phyloP scores from a whole-genome alignment of 352 stramenopile genomes.

The Globisporangium nunn region DNA sequence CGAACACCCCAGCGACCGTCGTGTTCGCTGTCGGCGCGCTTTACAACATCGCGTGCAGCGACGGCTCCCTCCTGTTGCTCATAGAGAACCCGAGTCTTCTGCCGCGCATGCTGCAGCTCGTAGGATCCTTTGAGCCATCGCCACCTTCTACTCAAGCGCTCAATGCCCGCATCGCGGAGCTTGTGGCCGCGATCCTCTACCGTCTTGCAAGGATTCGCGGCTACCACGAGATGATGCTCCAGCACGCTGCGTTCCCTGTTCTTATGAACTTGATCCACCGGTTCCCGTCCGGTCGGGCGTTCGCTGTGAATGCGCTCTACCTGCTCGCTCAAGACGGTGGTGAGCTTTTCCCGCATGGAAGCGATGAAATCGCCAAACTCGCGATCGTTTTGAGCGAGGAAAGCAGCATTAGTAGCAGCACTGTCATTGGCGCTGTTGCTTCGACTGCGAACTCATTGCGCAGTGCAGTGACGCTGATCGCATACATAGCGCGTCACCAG shows the following conservation, averaged over 20 bases:
- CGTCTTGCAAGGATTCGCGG: slow-evolving; percentile 24
- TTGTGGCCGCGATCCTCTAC: slow-evolving; percentile 54
- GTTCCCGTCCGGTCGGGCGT: slow-evolving; percentile 30
- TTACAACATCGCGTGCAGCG: slow-evolving; percentile 75
- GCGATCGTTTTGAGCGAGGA: slow-evolving; percentile 32
- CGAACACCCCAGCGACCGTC: slow-evolving; percentile 20
- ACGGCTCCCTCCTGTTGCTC: slow-evolving; percentile 48
- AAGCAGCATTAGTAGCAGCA: neutral
- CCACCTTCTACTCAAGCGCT: slow-evolving; percentile 3
- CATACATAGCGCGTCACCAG: slow-evolving; percentile 46
- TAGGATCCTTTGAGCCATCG: neutral
- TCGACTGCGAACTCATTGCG: slow-evolving; percentile 5
- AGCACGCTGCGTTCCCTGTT: slow-evolving; percentile 36
- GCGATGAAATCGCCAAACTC: slow-evolving; percentile 44
- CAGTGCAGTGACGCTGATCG: slow-evolving; percentile 52
- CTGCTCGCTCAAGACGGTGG: slow-evolving; percentile 32
- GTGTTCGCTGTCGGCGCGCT: slow-evolving; percentile 55
- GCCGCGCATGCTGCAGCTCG: slow-evolving; percentile 32
- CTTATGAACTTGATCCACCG: slow-evolving; percentile 42
- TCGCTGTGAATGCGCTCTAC: slow-evolving; percentile 53
- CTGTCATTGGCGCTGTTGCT: neutral
- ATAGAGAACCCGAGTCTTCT: slow-evolving; percentile 25
- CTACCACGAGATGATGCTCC: slow-evolving; percentile 21
- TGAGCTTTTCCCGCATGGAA: slow-evolving; percentile 53
- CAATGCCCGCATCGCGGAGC: slow-evolving; percentile 33